These are phyloP conservation scores for Stagonosporopsis tanaceti DNA, from an alignment of 2,329 filamentous ascomycete genomes.

Conservation along the genomic window DNA sequence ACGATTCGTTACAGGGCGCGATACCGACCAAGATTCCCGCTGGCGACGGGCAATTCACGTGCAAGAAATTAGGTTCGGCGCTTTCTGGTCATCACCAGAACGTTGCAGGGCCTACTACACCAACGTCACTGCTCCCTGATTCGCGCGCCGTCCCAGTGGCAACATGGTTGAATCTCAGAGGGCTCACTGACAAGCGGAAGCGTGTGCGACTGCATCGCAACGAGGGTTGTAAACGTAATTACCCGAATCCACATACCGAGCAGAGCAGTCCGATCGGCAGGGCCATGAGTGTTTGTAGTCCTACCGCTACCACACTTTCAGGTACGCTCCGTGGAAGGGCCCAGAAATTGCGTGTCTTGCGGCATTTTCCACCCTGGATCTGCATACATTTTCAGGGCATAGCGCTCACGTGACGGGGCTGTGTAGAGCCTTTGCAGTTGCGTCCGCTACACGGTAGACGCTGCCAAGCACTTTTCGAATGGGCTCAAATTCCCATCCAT, in stretches of 20 bases:
- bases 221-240: neutral
- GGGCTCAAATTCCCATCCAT: slow-evolving; percentile 28
- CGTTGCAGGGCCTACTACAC: neutral
- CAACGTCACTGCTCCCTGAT: slow-evolving; percentile 13
- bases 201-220: neutral
- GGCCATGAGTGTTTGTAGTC: neutral
- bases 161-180: neutral
- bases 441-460: slow-evolving; percentile 21
- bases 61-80: neutral
- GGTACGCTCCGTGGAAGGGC: slow-evolving; percentile 13
- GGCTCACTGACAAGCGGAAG: neutral
- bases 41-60: slow-evolving; percentile 3
- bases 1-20: neutral
- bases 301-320: slow-evolving; percentile 6
- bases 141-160: neutral
- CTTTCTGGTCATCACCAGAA: slow-evolving; percentile 5
- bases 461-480: slow-evolving; percentile 21
- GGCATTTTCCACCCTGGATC: slow-evolving; percentile 23
- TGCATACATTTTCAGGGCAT: slow-evolving; percentile 20
- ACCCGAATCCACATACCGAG: neutral
- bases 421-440: slow-evolving; percentile 21
- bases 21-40: slow-evolving; percentile 3
- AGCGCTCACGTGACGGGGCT: slow-evolving; percentile 22
- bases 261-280: slow-evolving; percentile 9
- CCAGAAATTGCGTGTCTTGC: slow-evolving; percentile 16